Evolutionary conservation across 179 eudicot species (phyloP).

Genomic region (Sideroxylon spinosum): DNA sequence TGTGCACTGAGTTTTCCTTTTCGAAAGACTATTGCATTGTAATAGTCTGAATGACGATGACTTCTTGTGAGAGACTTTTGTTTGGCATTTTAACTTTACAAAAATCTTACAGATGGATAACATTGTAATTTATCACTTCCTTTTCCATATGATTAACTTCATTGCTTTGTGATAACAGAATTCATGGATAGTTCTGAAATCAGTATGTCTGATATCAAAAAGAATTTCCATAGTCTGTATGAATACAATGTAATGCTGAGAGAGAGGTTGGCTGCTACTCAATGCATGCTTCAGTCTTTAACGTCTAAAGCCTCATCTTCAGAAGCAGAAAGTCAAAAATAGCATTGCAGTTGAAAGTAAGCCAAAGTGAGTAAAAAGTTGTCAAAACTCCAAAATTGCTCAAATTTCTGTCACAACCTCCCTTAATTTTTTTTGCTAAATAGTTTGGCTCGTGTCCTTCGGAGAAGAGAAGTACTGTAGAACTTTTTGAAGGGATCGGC

Average conservation of each 20-base stretch:
- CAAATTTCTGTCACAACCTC: neutral
- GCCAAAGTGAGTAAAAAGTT: neutral
- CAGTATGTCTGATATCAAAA: slow-evolving; percentile 48
- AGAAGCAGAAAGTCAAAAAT: slow-evolving; percentile 18
- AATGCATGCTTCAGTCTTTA: slow-evolving; percentile 50
- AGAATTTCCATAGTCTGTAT: slow-evolving; percentile 54
- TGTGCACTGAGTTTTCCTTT: too few species aligned
- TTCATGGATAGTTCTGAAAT: slow-evolving; percentile 31
- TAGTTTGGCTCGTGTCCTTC: neutral
- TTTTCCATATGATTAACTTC: slow-evolving; percentile 5
- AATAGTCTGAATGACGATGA: neutral
- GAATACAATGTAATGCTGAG: slow-evolving; percentile 68
- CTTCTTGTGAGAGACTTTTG: neutral
- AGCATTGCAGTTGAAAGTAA: slow-evolving; percentile 8
- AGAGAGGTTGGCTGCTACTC: slow-evolving; percentile 53
- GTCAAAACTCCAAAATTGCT: neutral
- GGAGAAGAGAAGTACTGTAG: neutral
- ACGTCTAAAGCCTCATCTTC: slow-evolving; percentile 31
- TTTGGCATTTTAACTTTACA: neutral
- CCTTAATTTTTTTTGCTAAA: neutral
- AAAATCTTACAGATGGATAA: neutral
- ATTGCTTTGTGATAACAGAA: slow-evolving; percentile 36
- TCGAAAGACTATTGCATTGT: neutral
- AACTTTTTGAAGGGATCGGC: neutral
- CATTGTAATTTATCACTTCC: neutral